These are phyloP conservation scores for Cordyceps farinosa DNA, from an alignment of 2,329 filamentous ascomycete genomes.

Conservation along the genomic window DNA sequence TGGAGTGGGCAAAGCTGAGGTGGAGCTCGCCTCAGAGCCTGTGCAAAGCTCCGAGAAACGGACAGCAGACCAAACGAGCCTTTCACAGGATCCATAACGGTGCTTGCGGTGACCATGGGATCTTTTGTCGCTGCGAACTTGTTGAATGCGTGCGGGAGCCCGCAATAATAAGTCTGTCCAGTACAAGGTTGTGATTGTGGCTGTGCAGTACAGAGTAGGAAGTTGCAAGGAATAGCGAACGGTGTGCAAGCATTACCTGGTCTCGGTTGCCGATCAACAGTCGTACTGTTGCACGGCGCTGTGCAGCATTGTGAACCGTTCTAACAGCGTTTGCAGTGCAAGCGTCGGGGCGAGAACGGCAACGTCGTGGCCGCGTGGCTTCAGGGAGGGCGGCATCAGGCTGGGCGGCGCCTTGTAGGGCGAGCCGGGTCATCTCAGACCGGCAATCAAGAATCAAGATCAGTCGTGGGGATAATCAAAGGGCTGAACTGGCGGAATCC, in stretches of 20 bases:
- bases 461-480: neutral
- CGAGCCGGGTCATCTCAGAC: neutral
- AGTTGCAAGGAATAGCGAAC: neutral
- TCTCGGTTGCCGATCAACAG: neutral
- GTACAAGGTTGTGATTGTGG: constrained; percentile 5
- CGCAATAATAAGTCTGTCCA: neutral
- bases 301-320: neutral
- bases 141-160: neutral
- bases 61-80: neutral
- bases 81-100: neutral
- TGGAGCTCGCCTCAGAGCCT: neutral
- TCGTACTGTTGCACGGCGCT: neutral
- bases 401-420: constrained; percentile 11
- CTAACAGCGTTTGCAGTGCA: neutral
- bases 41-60: constrained; percentile 6
- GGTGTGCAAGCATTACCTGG: neutral
- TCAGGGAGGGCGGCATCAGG: neutral
- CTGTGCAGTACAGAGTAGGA: neutral
- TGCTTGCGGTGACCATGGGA: neutral
- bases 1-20: constrained; percentile 10
- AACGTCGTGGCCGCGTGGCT: constrained; percentile 11
- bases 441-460: constrained; percentile 12
- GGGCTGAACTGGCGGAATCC: neutral
- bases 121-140: neutral
- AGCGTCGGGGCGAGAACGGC: neutral